Percentiles rank a stretch among this genome's conserved stretches.
phyloP scores from a whole-genome alignment of 352 stramenopile species.

The Phytophthora palmivora region DNA sequence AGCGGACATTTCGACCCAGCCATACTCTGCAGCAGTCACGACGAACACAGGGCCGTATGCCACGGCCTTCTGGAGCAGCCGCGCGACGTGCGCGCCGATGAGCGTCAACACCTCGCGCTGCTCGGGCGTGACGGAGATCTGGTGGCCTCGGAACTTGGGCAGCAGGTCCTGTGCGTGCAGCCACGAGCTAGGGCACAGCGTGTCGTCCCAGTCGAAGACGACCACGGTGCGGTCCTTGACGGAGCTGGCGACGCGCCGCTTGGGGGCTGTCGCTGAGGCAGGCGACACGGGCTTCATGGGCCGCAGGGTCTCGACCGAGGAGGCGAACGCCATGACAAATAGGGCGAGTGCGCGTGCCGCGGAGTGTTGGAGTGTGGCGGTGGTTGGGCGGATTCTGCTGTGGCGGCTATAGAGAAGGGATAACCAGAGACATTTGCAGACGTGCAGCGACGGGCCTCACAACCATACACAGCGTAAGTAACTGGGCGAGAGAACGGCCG shows the following conservation, averaged over 20 bases:
- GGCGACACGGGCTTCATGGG: slow-evolving; percentile 31
- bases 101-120: slow-evolving; percentile 68
- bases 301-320: slow-evolving; percentile 55
- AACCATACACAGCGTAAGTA: slow-evolving; percentile 43
- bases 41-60: slow-evolving; percentile 86
- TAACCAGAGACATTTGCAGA: slow-evolving; percentile 30
- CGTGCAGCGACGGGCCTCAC: slow-evolving; percentile 12
- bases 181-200: slow-evolving; percentile 87
- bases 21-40: slow-evolving; percentile 83
- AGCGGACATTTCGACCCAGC: slow-evolving; percentile 87
- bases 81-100: slow-evolving; percentile 70
- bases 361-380: slow-evolving; percentile 31
- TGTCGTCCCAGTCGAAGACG: slow-evolving; percentile 92
- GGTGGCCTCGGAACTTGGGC: slow-evolving; percentile 80
- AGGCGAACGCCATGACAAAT: slow-evolving; percentile 50
- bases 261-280: slow-evolving; percentile 14
- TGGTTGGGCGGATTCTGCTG: slow-evolving; percentile 22
- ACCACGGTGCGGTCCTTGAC: slow-evolving; percentile 84
- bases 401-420: slow-evolving; percentile 29
- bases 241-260: slow-evolving; percentile 32
- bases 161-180: slow-evolving; percentile 82
- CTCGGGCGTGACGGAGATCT: slow-evolving; percentile 59
- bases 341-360: slow-evolving; percentile 8
- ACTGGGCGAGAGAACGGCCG: slow-evolving; percentile 22
- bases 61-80: slow-evolving; percentile 74